Evolutionary conservation across 768 basidiomycete species (phyloP), one percentile per base, ranked within the genome.

Genomic region (Panaeolus cyanescens): DNA sequence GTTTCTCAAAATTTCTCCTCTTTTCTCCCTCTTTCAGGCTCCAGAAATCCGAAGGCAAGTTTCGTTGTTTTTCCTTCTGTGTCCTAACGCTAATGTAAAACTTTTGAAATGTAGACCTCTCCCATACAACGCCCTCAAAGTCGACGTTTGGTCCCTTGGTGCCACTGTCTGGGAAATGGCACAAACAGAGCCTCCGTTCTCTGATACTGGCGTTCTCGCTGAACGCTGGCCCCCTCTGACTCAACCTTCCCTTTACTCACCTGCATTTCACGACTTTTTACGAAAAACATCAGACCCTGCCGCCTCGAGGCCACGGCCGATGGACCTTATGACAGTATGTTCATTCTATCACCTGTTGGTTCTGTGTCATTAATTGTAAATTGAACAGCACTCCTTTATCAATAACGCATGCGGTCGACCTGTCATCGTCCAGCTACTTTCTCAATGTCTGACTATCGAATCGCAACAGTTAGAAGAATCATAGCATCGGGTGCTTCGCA

Each of bases 131-230:
- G 83, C 86, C 1, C 80, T 92, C 40, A 88, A 88, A 70, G 85
- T 92, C 50, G 92, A 93, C 62, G 79, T 89, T 0, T 93, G 91
- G 91, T 92, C 91, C 0, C 77, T 92, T 5, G 92, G 92, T 1
- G 92, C 92, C 0, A 93, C 92, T 0, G 81, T 91, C 0, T 93
- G 92, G 92, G 92, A 93, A 69, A 81, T 90, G 74, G 89, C 89
- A 1, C 83, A 93, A 68, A 84, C 86, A 5, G 79, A 84, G 56
- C 92, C 92, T 4, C 92, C 92, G 0, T 93, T 93, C 68, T 79
- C 83, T 3, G 81, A 85, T 59, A 77, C 83, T 0, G 80, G 85
- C 56, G 79, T 84, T 60, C 69, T 91, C 10, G 80, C 79, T 6
- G 80, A 86, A 25, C 83, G 86, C 3, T 91, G 88, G 86, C 91